Evolutionary conservation across 129 eudicot species (phyloP).

Genomic region (Helianthus tuberosus): DNA sequence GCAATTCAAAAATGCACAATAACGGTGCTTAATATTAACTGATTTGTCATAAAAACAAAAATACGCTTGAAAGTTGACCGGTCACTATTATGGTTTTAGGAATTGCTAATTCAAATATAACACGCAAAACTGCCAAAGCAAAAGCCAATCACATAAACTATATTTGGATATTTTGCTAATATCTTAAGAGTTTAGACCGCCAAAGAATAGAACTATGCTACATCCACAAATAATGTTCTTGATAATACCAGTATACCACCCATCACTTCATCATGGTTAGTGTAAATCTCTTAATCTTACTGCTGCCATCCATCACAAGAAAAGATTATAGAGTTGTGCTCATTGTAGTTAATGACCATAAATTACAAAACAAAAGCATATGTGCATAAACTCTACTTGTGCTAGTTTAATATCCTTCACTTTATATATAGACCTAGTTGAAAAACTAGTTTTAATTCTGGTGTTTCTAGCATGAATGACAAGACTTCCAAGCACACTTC

Average conservation of each 20-base stretch:
- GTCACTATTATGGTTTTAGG: background rate
- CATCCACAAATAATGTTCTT: constrained; percentile 6
- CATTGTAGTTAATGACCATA: background rate
- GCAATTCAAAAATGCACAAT: constrained; percentile 40
- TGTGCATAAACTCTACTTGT: background rate
- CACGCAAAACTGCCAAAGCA: constrained; percentile 4
- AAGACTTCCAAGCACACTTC: background rate
- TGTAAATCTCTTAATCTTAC: constrained; percentile 2
- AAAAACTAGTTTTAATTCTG: background rate
- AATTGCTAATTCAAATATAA: background rate
- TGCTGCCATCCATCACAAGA: background rate
- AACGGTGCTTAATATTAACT: constrained; percentile 27
- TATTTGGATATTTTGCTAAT: background rate
- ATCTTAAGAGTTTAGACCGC: background rate
- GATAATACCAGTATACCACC: background rate
- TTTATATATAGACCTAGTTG: background rate
- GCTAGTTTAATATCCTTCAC: background rate
- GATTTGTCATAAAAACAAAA: background rate
- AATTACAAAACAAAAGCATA: background rate
- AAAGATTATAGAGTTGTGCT: background rate
- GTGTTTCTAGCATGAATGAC: background rate
- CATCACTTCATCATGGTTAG: constrained; percentile 2
- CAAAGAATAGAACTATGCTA: constrained; percentile 5
- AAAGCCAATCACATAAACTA: constrained; percentile 6
- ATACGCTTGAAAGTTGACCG: background rate